Conservation (phyloP, 176 grass and related monocot genomes). For the Hyparrhenia diplandra region DNA sequence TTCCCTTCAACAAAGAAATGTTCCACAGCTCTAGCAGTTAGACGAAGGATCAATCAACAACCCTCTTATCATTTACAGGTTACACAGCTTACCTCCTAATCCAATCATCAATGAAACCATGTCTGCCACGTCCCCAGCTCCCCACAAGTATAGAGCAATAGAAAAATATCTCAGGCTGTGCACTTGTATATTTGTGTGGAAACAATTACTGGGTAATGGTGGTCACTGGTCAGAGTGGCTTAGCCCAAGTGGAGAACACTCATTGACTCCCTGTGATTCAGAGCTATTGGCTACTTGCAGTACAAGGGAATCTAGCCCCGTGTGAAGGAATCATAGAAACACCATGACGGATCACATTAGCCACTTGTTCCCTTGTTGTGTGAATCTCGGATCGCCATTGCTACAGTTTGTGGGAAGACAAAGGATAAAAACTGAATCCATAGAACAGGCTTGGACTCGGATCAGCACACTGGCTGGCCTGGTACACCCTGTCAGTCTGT, state of each 20-base stretch:
- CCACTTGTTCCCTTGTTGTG: background rate
- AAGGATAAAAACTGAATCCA: background rate
- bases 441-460: background rate
- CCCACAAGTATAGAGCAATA: background rate
- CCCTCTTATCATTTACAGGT: background rate
- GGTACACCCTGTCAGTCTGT: background rate
- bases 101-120: background rate
- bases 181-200: background rate
- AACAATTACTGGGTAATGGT: background rate
- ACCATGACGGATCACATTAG: background rate
- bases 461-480: background rate
- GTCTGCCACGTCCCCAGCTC: background rate
- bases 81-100: background rate
- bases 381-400: background rate
- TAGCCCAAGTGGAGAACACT: background rate
- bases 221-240: background rate
- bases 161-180: background rate
- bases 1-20: background rate
- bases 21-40: conserved; percentile 3
- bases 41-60: background rate
- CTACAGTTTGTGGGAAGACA: background rate
- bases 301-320: background rate
- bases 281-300: background rate
- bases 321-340: background rate
- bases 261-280: background rate